Evolutionary conservation across 2,329 filamentous ascomycete species (phyloP).

Genomic region (Hypoxylon sp.): DNA sequence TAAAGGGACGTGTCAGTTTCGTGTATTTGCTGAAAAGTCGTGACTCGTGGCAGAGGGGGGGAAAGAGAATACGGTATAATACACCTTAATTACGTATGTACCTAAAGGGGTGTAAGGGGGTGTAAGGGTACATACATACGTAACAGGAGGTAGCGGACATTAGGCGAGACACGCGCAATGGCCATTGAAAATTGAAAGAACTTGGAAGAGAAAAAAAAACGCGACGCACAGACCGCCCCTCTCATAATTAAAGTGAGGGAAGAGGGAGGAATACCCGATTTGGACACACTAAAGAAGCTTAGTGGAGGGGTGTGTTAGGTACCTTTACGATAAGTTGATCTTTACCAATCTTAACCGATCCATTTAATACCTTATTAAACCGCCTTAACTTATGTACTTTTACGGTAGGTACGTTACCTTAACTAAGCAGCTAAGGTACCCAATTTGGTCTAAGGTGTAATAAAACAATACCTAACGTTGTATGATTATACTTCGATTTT

Average conservation of each 20-base stretch:
- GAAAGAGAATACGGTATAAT: constrained; percentile 4
- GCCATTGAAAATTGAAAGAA: constrained; percentile 4
- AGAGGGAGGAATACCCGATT: constrained; percentile 34
- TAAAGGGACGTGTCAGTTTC: constrained; percentile 56
- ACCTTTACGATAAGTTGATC: constrained; percentile 7
- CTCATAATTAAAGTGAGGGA: constrained; percentile 39
- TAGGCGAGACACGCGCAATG: constrained; percentile 31
- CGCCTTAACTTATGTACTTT: too few relatives aligned
- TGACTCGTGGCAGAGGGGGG: constrained; percentile 36
- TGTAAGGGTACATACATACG: too few relatives aligned
- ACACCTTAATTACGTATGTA: background rate
- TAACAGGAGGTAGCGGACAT: too few relatives aligned
- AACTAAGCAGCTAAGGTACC: too few relatives aligned
- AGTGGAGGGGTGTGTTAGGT: background rate
- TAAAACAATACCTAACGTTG: too few relatives aligned
- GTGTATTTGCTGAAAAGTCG: constrained; percentile 51
- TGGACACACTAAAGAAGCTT: constrained; percentile 15
- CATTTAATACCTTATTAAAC: background rate
- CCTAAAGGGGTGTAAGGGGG: background rate
- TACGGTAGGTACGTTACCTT: too few relatives aligned
- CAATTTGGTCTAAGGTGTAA: too few relatives aligned
- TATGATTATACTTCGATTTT: background rate
- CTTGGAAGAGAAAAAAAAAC: constrained; percentile 10
- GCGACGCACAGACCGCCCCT: constrained; percentile 36
- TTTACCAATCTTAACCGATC: background rate